Conservation (phyloP, 345 rosid species). For the Eucalyptus marginata region DNA sequence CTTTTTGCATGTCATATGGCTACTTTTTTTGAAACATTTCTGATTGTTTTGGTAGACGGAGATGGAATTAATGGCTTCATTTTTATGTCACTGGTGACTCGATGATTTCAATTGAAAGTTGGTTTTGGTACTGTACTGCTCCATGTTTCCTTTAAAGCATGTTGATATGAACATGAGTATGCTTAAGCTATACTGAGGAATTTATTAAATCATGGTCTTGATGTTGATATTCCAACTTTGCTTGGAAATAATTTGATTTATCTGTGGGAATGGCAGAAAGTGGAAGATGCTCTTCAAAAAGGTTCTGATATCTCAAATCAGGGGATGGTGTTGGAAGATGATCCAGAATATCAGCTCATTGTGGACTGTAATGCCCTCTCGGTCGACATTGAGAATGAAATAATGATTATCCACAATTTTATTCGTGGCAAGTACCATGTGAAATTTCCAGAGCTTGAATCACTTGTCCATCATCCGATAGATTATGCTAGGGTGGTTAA, state of each 20-base stretch:
- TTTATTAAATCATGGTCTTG: neutral
- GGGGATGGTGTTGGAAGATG: slow-evolving; percentile 75
- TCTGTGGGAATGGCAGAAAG: slow-evolving; percentile 41
- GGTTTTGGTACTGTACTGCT: neutral
- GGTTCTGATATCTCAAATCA: slow-evolving; percentile 46
- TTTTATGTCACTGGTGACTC: neutral
- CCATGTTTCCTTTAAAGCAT: neutral
- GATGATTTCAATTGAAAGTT: neutral
- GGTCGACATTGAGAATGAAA: slow-evolving; percentile 88
- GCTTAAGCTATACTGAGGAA: neutral
- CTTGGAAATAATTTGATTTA: neutral
- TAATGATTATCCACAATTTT: slow-evolving; percentile 74
- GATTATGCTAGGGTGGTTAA: slow-evolving; percentile 94
- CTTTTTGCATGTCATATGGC: too few relatives aligned
- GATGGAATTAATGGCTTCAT: neutral
- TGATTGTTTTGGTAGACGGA: too few relatives aligned
- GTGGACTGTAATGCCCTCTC: slow-evolving; percentile 86
- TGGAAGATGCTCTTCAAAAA: slow-evolving; percentile 63
- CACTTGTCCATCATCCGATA: slow-evolving; percentile 81
- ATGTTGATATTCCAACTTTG: neutral
- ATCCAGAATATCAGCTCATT: slow-evolving; percentile 88
- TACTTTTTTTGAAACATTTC: too few relatives aligned
- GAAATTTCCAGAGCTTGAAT: slow-evolving; percentile 93
- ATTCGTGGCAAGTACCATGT: slow-evolving; percentile 78
- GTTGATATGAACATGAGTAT: neutral